Evolutionary conservation across 768 basidiomycete species (phyloP).

Genomic region (Amanita subjunquillea): DNA sequence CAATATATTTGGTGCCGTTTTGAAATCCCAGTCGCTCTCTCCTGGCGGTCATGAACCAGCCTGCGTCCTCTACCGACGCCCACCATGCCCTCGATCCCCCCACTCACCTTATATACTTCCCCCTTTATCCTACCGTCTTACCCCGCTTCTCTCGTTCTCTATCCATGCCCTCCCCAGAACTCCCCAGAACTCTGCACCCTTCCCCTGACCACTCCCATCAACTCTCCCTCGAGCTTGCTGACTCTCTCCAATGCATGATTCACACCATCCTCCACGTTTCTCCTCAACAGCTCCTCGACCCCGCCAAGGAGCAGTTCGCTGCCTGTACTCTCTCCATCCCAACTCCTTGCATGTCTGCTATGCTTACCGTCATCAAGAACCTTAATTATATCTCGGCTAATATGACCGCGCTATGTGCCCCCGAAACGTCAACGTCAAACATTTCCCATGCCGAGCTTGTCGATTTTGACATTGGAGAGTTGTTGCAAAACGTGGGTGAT

Average conservation of each 20-base stretch:
- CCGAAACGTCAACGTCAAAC: not conserved
- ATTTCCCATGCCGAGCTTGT: slow-evolving; percentile 9
- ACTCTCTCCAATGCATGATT: slow-evolving; percentile 82
- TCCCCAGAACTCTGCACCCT: slow-evolving; percentile 26
- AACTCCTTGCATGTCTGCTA: slow-evolving; percentile 76
- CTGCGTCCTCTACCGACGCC: slow-evolving; percentile 34
- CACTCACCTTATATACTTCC: not conserved
- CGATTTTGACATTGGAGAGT: slow-evolving; percentile 89
- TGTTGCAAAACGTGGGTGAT: slow-evolving; percentile 85
- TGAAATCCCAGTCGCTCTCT: slow-evolving; percentile 13
- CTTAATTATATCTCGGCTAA: slow-evolving; percentile 92
- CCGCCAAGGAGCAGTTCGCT: slow-evolving; percentile 89
- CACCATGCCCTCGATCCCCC: slow-evolving; percentile 33
- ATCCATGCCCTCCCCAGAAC: slow-evolving; percentile 71
- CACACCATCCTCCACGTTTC: slow-evolving; percentile 88
- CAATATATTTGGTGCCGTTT: slow-evolving; percentile 24
- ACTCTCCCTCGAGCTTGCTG: slow-evolving; percentile 81
- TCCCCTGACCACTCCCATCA: slow-evolving; percentile 26
- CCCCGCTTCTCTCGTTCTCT: slow-evolving; percentile 68
- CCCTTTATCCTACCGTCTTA: slow-evolving; percentile 15
- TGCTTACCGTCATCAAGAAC: slow-evolving; percentile 88
- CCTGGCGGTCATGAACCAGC: slow-evolving; percentile 20
- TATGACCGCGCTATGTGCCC: slow-evolving; percentile 41
- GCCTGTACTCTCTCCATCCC: slow-evolving; percentile 84
- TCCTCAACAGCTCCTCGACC: slow-evolving; percentile 82